Percentiles rank a stretch among this genome's conserved stretches.
phyloP scores from a whole-genome alignment of 352 stramenopile genomes.

The Pythium dissotocum region DNA sequence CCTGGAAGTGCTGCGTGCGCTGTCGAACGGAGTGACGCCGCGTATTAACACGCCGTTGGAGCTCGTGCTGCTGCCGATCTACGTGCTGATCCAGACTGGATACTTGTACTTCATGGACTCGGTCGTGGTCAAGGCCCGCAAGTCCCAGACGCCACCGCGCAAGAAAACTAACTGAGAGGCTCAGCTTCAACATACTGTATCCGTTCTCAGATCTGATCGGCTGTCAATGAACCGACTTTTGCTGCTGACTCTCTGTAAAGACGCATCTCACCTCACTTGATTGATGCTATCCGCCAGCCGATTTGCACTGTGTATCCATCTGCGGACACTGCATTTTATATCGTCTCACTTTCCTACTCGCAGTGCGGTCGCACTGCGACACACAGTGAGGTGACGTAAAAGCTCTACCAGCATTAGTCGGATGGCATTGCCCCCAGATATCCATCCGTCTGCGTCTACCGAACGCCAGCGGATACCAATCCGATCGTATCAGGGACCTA shows the following conservation, averaged over 20 bases:
- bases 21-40: slow-evolving; percentile 17
- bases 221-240: background rate
- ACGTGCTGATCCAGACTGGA: slow-evolving; percentile 3
- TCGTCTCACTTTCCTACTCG: background rate
- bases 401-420: background rate
- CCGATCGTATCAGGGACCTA: no score
- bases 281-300: background rate
- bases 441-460: background rate
- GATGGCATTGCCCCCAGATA: background rate
- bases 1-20: slow-evolving; percentile 46
- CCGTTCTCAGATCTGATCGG: background rate
- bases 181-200: background rate
- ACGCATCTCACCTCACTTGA: background rate
- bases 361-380: no score
- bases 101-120: no score
- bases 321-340: background rate
- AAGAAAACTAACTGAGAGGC: no score
- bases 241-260: background rate
- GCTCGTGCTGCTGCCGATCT: background rate
- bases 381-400: background rate
- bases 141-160: no score
- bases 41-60: slow-evolving; percentile 3
- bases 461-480: background rate
- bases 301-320: background rate
- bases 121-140: no score